Percentiles rank a stretch among this genome's conserved stretches.
phyloP scores from a whole-genome alignment of 2,329 filamentous ascomycete genomes.

The Claviceps pazoutovae region DNA sequence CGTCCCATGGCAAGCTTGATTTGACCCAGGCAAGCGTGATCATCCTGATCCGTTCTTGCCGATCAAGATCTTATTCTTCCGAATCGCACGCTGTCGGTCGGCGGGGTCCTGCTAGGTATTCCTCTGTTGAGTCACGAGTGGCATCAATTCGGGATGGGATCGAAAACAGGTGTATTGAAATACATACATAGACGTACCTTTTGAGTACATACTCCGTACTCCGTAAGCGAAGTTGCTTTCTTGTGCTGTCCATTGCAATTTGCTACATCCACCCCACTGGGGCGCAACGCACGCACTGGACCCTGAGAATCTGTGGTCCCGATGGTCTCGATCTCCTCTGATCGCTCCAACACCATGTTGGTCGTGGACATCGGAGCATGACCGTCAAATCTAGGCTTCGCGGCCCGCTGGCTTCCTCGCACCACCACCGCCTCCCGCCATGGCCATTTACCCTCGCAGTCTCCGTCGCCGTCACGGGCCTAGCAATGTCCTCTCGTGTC shows the following conservation, averaged over 20 bases:
- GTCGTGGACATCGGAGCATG: constrained; percentile 21
- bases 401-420: constrained; percentile 2
- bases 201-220: no score
- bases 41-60: no score
- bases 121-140: no score
- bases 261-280: background rate
- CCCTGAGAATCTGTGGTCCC: constrained; percentile 12
- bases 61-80: no score
- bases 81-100: no score
- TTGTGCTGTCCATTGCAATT: background rate
- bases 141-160: no score
- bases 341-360: constrained; percentile 13
- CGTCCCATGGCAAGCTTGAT: no score
- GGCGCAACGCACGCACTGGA: constrained; percentile 1
- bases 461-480: background rate
- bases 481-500: constrained; percentile 3
- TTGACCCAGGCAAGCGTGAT: no score
- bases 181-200: no score
- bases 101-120: no score
- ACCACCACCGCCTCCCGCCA: background rate
- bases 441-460: background rate
- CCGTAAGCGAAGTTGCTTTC: no score
- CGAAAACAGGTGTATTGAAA: no score
- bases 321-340: constrained; percentile 15
- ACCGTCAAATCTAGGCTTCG: constrained; percentile 15